phyloP scores from a whole-genome alignment of 2,329 filamentous ascomycete genomes.

The Exophiala dermatitidis region DNA sequence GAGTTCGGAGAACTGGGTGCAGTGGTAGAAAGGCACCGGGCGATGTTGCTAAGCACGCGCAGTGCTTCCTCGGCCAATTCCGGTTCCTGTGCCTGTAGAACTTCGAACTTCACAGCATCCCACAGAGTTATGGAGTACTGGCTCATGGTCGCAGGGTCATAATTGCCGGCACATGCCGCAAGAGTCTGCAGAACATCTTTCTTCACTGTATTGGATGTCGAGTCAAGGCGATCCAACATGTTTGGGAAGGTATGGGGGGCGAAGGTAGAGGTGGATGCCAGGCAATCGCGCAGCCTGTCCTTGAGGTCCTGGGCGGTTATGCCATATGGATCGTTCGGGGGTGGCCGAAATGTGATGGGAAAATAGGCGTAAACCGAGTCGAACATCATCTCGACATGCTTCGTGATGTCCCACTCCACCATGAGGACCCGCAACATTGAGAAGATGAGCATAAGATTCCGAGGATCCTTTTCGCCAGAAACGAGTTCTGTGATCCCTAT shows the following conservation, averaged over 20 bases:
- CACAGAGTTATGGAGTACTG: slow-evolving; percentile 59
- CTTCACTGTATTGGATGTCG: slow-evolving; percentile 62
- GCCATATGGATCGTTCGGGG: slow-evolving; percentile 61
- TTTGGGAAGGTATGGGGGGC: slow-evolving; percentile 62
- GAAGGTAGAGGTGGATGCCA: slow-evolving; percentile 55
- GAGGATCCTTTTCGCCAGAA: slow-evolving; percentile 61
- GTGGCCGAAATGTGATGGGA: slow-evolving; percentile 63
- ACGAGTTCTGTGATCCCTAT: slow-evolving; percentile 58
- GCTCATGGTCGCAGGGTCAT: slow-evolving; percentile 53
- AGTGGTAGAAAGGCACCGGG: slow-evolving; percentile 46
- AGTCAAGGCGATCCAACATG: slow-evolving; percentile 62
- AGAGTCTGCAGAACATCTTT: slow-evolving; percentile 60
- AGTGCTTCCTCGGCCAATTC: slow-evolving; percentile 56
- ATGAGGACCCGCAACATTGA: slow-evolving; percentile 60
- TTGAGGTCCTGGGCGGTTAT: slow-evolving; percentile 64
- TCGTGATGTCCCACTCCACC: slow-evolving; percentile 59
- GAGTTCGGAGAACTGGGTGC: slow-evolving; percentile 34
- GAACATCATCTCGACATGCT: slow-evolving; percentile 55
- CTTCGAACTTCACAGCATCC: slow-evolving; percentile 63
- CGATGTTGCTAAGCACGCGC: slow-evolving; percentile 48
- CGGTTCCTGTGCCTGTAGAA: slow-evolving; percentile 60
- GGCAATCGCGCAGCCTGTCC: slow-evolving; percentile 55
- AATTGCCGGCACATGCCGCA: slow-evolving; percentile 52
- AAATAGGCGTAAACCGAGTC: slow-evolving; percentile 67
- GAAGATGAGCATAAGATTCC: slow-evolving; percentile 64